Conservation (phyloP, 2,329 filamentous ascomycete species). For the Colletotrichum sp. region DNA sequence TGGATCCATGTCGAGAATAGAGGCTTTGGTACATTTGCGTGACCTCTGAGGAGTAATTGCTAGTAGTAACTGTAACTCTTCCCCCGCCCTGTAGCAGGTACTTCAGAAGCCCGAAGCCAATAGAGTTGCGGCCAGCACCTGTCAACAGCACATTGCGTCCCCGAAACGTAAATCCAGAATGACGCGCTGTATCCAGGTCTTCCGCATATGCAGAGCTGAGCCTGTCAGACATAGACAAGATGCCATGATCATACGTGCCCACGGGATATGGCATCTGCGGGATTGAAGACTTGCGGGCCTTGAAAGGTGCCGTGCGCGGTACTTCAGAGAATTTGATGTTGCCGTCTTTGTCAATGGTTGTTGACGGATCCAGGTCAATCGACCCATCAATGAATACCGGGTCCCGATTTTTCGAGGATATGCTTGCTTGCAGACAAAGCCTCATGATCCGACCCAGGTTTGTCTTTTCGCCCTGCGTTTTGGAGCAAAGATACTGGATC, state of each 20-base stretch:
- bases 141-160: constrained; percentile 98
- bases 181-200: constrained; percentile 87
- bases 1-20: constrained; percentile 91
- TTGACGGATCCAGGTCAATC: background rate
- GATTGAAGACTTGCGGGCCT: background rate
- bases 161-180: constrained; percentile 85
- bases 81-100: constrained; percentile 95
- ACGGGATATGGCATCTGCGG: background rate
- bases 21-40: constrained; percentile 99
- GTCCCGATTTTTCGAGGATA: background rate
- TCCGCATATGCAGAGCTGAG: constrained; percentile 69
- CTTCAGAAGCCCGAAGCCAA: constrained; percentile 93
- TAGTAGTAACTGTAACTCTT: constrained; percentile 96
- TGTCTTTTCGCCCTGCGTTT: constrained; percentile 93
- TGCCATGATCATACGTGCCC: background rate
- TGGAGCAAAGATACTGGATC: constrained; percentile 99
- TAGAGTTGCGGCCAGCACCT: constrained; percentile 94
- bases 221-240: constrained; percentile 41
- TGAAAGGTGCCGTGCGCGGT: background rate
- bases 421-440: background rate
- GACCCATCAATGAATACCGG: background rate
- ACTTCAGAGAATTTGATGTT: background rate
- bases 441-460: constrained; percentile 51
- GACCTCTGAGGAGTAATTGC: constrained; percentile 92
- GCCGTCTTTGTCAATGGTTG: background rate